These are phyloP conservation scores for Phytophthora vignae DNA, from an alignment of 352 stramenopile genomes.

Conservation along the genomic window DNA sequence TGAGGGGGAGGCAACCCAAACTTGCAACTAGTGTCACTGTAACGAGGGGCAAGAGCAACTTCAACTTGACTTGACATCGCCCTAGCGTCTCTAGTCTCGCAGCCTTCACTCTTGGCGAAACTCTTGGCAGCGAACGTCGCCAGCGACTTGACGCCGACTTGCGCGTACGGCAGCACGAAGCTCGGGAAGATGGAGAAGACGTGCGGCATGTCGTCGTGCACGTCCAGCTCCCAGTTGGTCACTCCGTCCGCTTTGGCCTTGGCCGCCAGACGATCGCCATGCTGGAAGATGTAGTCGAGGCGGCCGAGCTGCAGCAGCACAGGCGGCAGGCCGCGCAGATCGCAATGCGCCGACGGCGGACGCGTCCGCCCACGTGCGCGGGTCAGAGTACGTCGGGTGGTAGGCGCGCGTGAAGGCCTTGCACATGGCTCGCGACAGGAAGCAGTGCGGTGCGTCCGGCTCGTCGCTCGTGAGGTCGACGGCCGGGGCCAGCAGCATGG, in stretches of 20 bases:
- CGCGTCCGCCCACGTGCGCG: slow-evolving; percentile 30
- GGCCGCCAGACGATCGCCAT: slow-evolving; percentile 30
- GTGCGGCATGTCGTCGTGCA: slow-evolving; percentile 42
- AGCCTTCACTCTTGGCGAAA: slow-evolving; percentile 14
- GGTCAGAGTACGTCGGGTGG: slow-evolving; percentile 18
- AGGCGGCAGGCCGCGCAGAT: slow-evolving; percentile 23
- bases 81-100: too few relatives aligned
- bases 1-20: neutral
- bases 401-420: slow-evolving; percentile 20
- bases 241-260: slow-evolving; percentile 33
- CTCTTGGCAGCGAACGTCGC: slow-evolving; percentile 32
- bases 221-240: slow-evolving; percentile 40
- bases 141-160: slow-evolving; percentile 27
- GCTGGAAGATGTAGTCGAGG: slow-evolving; percentile 41
- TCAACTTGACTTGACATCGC: too few relatives aligned
- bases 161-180: slow-evolving; percentile 38
- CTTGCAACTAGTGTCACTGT: neutral
- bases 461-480: slow-evolving; percentile 42
- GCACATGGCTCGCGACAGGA: slow-evolving; percentile 25
- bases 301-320: slow-evolving; percentile 35
- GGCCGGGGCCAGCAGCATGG: slow-evolving; percentile 41
- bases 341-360: slow-evolving; percentile 43
- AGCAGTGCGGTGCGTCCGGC: slow-evolving; percentile 21
- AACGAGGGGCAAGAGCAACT: neutral
- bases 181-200: slow-evolving; percentile 42